Conservation (phyloP, 768 basidiomycete genomes). For the Nevesoporus exiguus region DNA sequence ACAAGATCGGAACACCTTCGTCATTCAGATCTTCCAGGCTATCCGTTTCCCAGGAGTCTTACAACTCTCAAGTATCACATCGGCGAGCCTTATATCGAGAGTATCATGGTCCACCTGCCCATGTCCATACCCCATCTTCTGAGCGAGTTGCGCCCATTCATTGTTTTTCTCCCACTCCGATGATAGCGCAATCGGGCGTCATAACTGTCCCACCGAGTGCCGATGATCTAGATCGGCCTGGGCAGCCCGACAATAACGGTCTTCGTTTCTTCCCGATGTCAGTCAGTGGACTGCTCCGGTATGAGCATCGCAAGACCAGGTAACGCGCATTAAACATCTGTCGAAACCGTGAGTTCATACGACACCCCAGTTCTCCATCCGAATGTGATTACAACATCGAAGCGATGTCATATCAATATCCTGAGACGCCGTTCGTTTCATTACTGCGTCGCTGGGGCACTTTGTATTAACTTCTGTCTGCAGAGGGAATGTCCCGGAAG, state of each 20-base stretch:
- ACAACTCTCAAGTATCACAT: slow-evolving; percentile 12
- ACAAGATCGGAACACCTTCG: slow-evolving; percentile 4
- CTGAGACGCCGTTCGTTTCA: slow-evolving; percentile 19
- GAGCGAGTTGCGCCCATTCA: background rate
- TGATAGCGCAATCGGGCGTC: background rate
- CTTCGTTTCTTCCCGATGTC: slow-evolving; percentile 16
- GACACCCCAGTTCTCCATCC: background rate
- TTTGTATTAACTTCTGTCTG: background rate
- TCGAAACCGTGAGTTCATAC: background rate
- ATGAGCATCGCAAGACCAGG: slow-evolving; percentile 5
- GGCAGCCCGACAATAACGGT: background rate
- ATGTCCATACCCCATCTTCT: slow-evolving; percentile 3
- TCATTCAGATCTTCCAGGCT: slow-evolving; percentile 13
- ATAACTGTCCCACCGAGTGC: slow-evolving; percentile 1
- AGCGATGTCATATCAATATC: slow-evolving; percentile 19
- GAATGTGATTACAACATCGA: slow-evolving; percentile 7
- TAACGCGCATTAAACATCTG: background rate
- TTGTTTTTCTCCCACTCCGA: background rate
- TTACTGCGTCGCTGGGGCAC: background rate
- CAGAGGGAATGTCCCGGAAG: slow-evolving; percentile 20
- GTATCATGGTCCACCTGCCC: slow-evolving; percentile 16
- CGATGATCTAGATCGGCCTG: slow-evolving; percentile 11
- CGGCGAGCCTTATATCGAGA: slow-evolving; percentile 24
- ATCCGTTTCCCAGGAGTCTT: slow-evolving; percentile 14
- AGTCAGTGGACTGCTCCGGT: slow-evolving; percentile 3